A percentile compares a stretch with the other conserved stretches of the same genome.
phyloP scores from a whole-genome alignment of 495 filamentous ascomycete genomes.

The Xylaria grammica region DNA sequence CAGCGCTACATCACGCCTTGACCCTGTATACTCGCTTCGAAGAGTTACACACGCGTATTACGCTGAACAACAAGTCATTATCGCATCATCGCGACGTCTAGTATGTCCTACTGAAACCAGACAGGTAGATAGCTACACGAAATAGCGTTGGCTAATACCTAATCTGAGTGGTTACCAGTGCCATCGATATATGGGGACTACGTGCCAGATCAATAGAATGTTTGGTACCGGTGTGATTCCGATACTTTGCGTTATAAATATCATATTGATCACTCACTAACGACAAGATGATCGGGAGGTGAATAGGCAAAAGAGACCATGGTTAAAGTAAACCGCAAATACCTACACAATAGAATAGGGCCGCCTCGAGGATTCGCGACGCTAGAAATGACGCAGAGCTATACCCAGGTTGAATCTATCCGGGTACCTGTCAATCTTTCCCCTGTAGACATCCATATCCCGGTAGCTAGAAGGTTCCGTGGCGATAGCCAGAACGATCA shows the following conservation, averaged over 20 bases:
- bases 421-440: too few species aligned
- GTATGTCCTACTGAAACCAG: background rate
- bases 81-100: background rate
- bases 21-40: background rate
- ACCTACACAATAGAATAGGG: background rate
- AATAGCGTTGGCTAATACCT: background rate
- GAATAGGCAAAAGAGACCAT: background rate
- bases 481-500: background rate
- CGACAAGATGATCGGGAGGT: background rate
- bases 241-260: background rate
- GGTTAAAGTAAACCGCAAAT: too few species aligned
- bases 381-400: too few species aligned
- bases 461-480: background rate
- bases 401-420: too few species aligned
- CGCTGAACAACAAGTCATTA: background rate
- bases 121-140: constrained; percentile 1
- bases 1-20: background rate
- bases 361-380: background rate
- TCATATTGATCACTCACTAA: background rate
- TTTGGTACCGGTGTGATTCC: background rate
- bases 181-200: background rate
- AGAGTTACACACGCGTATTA: background rate
- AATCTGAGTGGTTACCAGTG: background rate
- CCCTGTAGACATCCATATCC: background rate
- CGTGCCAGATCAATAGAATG: background rate